phyloP scores from a whole-genome alignment of 441 rosid species.

The Adansonia grandidieri region DNA sequence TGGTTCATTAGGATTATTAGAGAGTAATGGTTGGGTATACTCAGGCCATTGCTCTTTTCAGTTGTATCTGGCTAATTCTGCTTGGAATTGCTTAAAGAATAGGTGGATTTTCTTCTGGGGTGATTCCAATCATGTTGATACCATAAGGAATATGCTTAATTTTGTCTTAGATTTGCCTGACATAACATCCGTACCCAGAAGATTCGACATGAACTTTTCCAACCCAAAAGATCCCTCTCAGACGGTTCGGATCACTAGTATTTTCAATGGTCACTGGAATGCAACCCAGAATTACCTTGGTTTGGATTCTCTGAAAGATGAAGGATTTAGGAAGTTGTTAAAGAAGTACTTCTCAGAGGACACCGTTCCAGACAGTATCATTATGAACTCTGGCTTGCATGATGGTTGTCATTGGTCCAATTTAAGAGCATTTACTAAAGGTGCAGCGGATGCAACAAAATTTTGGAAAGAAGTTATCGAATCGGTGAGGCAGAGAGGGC shows the following conservation, averaged over 20 bases:
- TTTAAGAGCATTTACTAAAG: conserved; percentile 53
- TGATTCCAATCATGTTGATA: conserved; percentile 90
- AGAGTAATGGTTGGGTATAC: conserved; percentile 98
- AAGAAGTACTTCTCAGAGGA: conserved; percentile 71
- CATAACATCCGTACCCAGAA: conserved; percentile 68
- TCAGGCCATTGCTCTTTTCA: conserved; percentile 78
- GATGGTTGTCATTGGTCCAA: conserved; percentile 72
- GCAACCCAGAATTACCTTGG: conserved; percentile 81
- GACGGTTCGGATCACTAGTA: conserved; percentile 79
- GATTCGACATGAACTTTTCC: conserved; percentile 74
- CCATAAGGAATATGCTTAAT: conserved; percentile 80
- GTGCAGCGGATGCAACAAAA: conserved; percentile 65
- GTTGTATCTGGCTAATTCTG: conserved; percentile 56
- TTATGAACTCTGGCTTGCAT: conserved; percentile 88
- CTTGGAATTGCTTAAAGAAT: conserved; percentile 76
- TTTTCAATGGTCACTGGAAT: conserved; percentile 92
- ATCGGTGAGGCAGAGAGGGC: conserved; percentile 57
- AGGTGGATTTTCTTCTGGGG: conserved; percentile 99
- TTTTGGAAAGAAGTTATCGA: conserved; percentile 78
- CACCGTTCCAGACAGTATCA: conserved; percentile 67
- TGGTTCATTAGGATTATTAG: conserved; percentile 69
- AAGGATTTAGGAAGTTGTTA: conserved; percentile 61
- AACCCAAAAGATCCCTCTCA: conserved; percentile 71
- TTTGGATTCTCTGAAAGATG: conserved; percentile 67
- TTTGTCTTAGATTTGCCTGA: conserved; percentile 72